Base-by-base conservation (phyloP, 345 rosid species). In the Alliaria petiolata region DNA sequence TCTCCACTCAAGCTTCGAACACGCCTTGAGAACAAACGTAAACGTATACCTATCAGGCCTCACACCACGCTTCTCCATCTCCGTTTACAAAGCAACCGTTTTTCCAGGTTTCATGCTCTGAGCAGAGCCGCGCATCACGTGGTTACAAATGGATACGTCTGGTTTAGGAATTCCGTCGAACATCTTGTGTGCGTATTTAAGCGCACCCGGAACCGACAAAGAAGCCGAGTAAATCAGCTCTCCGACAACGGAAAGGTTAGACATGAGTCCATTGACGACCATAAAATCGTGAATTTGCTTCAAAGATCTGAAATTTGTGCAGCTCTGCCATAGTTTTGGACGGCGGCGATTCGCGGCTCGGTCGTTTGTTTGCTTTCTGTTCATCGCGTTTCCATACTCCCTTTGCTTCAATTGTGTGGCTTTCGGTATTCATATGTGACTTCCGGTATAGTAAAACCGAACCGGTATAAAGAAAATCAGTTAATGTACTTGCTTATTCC, bases 1-100 rank as follows among this genome's bases (percentile, higher is more conserved):
- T 51, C 71, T 77, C 86, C 81, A 85, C 54, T 72, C 70, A 70
- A 85, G 81, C 84, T 66, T 83, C 10, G 87, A 80, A 52, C 92
- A 85, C 2, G 89, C 96, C 65, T 89, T 89, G 36, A 89, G 87
- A 42, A 83, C 80, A 69, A 86, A 89, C 34, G 91, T 81, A 57
- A 85, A 84, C 31, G 96, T 89, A 64, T 65, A 87, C 17, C 81
- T 74, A 80, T 85, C 86, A 28, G 89, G 86, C 74, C 45, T 71
- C 31, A 72, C 65, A 25, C 77, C 75, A 1, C 73, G 62, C 28
- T 67, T 83, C 76, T 72, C 92, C 92, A 89, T 89, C 75, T 80
- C 83, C 20, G 46, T 36, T 56, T 82, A 89, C 19, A 82, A 67
- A 5, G 67, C 5, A 59, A 87, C 47, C 2, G 88, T 78, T 9